phyloP scores from a whole-genome alignment of 768 basidiomycete species.

The Xerocomellus intermedius region DNA sequence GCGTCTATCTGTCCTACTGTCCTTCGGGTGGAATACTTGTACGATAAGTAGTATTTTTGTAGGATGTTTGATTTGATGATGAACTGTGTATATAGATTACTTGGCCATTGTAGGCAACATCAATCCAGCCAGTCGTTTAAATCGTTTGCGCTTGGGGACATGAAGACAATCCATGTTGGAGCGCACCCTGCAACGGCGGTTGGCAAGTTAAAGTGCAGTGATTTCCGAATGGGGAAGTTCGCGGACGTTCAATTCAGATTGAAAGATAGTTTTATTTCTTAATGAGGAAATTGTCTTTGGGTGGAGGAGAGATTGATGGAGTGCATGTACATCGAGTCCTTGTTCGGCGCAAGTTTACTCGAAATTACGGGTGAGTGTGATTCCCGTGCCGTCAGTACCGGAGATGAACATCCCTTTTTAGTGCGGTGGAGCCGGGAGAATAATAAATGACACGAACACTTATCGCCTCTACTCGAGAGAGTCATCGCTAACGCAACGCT shows the following conservation, averaged over 20 bases:
- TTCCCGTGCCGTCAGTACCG: background rate
- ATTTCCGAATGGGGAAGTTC: background rate
- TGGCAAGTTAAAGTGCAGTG: background rate
- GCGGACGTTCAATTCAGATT: background rate
- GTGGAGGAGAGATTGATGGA: background rate
- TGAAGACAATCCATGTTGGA: background rate
- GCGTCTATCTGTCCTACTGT: too few relatives aligned
- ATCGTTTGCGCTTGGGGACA: too few relatives aligned
- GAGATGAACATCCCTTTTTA: conserved; percentile 3
- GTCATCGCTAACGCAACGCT: background rate
- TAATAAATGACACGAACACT: background rate
- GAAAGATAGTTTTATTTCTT: background rate
- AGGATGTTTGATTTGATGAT: background rate
- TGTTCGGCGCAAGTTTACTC: too few relatives aligned
- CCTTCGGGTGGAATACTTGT: background rate
- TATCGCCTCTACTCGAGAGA: background rate
- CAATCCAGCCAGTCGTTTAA: too few relatives aligned
- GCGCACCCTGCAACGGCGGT: conserved; percentile 11
- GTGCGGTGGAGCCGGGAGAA: conserved; percentile 1
- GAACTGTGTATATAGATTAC: too few relatives aligned
- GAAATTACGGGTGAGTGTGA: background rate
- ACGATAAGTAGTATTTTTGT: background rate
- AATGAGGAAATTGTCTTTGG: background rate
- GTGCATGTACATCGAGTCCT: too few relatives aligned
- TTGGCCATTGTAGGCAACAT: too few relatives aligned